Conservation (phyloP, 1,284 basidiomycete species). For the Puccinia hordei region DNA sequence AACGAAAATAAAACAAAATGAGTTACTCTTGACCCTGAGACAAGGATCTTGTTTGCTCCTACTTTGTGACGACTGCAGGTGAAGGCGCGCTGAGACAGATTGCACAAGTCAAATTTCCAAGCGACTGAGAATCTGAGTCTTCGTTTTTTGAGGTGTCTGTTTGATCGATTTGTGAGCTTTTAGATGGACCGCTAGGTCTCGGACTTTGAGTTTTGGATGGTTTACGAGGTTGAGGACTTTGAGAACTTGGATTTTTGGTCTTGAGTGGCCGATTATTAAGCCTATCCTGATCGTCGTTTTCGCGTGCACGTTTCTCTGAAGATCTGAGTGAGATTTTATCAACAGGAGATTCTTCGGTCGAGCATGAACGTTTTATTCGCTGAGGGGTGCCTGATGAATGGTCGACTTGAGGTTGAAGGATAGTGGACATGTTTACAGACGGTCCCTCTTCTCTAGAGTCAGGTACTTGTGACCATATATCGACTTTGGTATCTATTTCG, state of each 20-base stretch:
- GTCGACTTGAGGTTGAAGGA: not conserved
- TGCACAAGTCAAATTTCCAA: slow-evolving; percentile 40
- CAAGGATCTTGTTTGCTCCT: not conserved
- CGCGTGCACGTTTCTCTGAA: not conserved
- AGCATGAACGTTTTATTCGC: not conserved
- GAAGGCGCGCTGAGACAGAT: slow-evolving; percentile 46
- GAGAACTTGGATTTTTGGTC: not conserved
- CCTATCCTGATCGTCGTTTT: not conserved
- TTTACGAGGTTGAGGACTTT: not conserved
- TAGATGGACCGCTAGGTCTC: too few species aligned
- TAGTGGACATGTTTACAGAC: not conserved
- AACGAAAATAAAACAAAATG: not conserved
- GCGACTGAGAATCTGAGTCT: slow-evolving; percentile 1
- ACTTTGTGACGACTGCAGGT: slow-evolving; percentile 39
- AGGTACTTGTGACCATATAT: too few species aligned
- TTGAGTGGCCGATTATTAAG: not conserved
- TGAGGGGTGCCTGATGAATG: not conserved
- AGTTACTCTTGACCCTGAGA: not conserved
- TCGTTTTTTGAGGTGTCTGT: not conserved
- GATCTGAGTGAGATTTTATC: not conserved
- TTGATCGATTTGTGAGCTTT: not conserved
- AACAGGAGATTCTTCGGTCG: not conserved
- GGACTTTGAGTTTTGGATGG: too few species aligned
- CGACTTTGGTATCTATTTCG: too few species aligned
- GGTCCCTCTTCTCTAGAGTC: not conserved